Base-by-base conservation (phyloP, 164 flowering plant species). In the Stephania cephalantha region DNA sequence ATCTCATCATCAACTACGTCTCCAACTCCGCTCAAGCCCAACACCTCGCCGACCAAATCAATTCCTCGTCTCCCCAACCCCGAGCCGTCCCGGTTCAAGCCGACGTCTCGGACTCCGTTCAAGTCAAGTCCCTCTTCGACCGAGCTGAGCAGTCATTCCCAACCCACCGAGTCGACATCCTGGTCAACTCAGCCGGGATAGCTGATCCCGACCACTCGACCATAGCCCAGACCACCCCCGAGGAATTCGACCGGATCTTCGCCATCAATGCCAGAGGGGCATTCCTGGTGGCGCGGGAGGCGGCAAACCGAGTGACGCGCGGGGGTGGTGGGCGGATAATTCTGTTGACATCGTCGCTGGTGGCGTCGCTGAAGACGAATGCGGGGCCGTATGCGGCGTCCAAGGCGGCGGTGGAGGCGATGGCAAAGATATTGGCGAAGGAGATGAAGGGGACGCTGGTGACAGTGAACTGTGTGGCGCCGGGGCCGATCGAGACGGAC, bases 361-460 rank as follows among this genome's bases (percentile, higher is more conserved):
- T 81, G 2, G 86, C 79, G 22, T 48, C 73, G 2, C 79, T 80
- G 15, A 17, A 9, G 17, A 84, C 87, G 1, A 84, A 85, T 22
- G 82, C 77, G 31, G 82, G 78, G 20, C 83, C 88, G 12, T 87
- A 87, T 42, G 80, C 85, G 0, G 87, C 88, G 0, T 83, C 87
- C 15, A 87, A 87, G 79, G 90, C 88, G 13, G 88, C 90, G 1
- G 86, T 82, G 64, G 90, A 87, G 79, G 74, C 90, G 20, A 83
- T 85, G 88, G 61, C 74, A n/a, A 85, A 78, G 80, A 85, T 87
- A 5, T 9, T 82, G 74, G 87, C 90, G 6, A 85, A 87, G 79
- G 87, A 87, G 81, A 84, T 87, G 20, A 84, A 81, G 79, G 88
- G 88, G 6, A 84, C 82, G 9, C 67, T 78, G 7, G 81, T 87